Conservation (phyloP, 169 alveolate species). For the Plasmodium vivax region DNA sequence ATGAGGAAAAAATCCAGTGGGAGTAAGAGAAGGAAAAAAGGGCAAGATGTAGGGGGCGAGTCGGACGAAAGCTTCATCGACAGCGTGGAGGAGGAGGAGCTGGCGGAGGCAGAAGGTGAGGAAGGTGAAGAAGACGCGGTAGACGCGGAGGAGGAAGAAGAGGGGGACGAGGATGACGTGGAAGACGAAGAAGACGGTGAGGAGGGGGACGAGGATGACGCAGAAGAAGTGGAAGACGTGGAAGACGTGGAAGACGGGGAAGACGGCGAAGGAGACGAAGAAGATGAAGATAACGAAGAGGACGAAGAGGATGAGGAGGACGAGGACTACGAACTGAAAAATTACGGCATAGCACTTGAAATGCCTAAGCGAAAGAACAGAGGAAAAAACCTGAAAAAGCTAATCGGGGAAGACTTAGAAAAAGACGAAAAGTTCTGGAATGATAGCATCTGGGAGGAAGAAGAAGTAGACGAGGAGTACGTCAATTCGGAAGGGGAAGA, state of each 20-base stretch:
- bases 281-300: background rate
- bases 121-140: background rate
- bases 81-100: constrained; percentile 2
- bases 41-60: background rate
- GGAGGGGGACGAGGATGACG: background rate
- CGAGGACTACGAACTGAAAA: constrained; percentile 69
- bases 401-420: constrained; percentile 88
- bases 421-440: constrained; percentile 89
- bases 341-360: constrained; percentile 88
- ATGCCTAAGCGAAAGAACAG: constrained; percentile 86
- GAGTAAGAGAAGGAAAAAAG: background rate
- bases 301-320: constrained; percentile 76
- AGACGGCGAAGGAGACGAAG: constrained; percentile 1
- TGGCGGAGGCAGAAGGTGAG: constrained; percentile 30
- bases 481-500: constrained; percentile 90
- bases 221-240: background rate
- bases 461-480: constrained; percentile 88
- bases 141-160: constrained; percentile 17
- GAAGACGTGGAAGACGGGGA: constrained; percentile 4
- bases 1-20: constrained; percentile 13
- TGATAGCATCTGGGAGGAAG: constrained; percentile 90
- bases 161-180: background rate
- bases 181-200: constrained; percentile 1
- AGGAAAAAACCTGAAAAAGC: constrained; percentile 83
- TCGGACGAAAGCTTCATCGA: constrained; percentile 1